Evolutionary conservation across 2,329 filamentous ascomycete species (phyloP).

Genomic region (Penicillium sp.): DNA sequence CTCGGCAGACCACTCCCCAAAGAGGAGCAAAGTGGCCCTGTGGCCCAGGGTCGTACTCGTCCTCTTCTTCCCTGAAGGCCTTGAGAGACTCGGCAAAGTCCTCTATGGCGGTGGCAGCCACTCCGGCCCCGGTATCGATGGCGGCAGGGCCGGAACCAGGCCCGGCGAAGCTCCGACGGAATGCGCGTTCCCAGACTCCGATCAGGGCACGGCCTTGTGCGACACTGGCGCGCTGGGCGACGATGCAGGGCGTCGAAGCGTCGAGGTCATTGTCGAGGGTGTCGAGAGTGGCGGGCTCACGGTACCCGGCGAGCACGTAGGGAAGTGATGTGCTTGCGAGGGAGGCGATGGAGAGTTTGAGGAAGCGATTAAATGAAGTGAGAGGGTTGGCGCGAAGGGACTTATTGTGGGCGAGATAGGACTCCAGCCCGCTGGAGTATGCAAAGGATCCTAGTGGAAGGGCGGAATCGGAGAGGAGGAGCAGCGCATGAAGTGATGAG

Average conservation of each 20-base stretch:
- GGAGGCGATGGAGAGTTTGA: conserved; percentile 52
- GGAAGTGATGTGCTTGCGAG: conserved; percentile 55
- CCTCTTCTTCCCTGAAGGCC: conserved; percentile 18
- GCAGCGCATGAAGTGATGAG: conserved; percentile 46
- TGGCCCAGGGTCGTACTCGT: conserved; percentile 29
- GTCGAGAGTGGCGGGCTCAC: conserved; percentile 44
- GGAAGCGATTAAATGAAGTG: conserved; percentile 49
- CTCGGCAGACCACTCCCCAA: conserved; percentile 52
- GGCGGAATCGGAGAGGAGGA: conserved; percentile 59
- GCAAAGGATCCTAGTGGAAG: conserved; percentile 60
- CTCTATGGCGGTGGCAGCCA: conserved; percentile 28
- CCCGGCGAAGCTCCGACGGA: conserved; percentile 31
- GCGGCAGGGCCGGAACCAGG: conserved; percentile 5
- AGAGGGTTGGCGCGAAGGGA: conserved; percentile 30
- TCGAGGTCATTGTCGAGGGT: conserved; percentile 59
- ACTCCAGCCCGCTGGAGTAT: conserved; percentile 60
- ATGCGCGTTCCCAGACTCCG: conserved; percentile 55
- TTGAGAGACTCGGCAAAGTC: conserved; percentile 38
- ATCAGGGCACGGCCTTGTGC: conserved; percentile 56
- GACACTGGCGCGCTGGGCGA: conserved; percentile 55
- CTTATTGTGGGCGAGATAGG: conserved; percentile 55
- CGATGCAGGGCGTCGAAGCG: conserved; percentile 57
- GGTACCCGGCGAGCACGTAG: conserved; percentile 53
- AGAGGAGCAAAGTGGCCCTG: conserved; percentile 56
- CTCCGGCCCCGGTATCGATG: conserved; percentile 11